Base-by-base conservation (phyloP, 108 stramenopile species). In the Discostella stelligeroides region DNA sequence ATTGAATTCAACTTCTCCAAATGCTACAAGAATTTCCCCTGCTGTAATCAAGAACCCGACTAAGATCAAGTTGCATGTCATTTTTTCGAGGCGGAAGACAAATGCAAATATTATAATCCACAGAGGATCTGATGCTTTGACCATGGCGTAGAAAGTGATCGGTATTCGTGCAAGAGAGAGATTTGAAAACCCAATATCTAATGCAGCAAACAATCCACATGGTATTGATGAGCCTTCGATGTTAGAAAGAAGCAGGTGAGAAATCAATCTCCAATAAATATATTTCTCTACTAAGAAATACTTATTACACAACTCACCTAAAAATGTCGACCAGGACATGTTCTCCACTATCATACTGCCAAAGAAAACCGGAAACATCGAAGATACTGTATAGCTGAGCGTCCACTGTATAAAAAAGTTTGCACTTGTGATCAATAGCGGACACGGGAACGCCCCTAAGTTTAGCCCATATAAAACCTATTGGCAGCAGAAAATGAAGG, bases 111-210 rank as follows among this genome's bases (percentile, higher is more conserved):
- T 34, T 34, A 94, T 50, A n/a, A 92, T 89, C 86, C 92, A 96
- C 15, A 96, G 67, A 3, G 95, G 92, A 39, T 88, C 82, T 3
- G 89, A 89, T 34, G 91, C 77, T 68, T 96, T 96, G 59, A 93
- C 82, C 90, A 96, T 93, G 5, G 92, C 92, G 51, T 92, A 96
- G 66, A 92, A 92, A 24, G 95, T 90, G 20, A 96, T 74, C 4
- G 89, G 80, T 51, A 96, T 91, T 40, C 85, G 47, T 7, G 86
- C 89, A 37, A 93, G 71, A 14, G 89, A 79, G 18, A 96, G 75
- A 79, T 96, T 96, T 53, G 82, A 84, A 15, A 96, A 67, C 18
- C 92, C 92, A 38, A 96, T 81, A 70, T 96, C 95, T 4, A 83
- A 46, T 7, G 89, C 80, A 2, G 95, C 90, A 13, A 91, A 80